Evolutionary conservation across 192 early-diverging fungal species (phyloP).

Genomic region (Tieghemiomyces parasiticus): DNA sequence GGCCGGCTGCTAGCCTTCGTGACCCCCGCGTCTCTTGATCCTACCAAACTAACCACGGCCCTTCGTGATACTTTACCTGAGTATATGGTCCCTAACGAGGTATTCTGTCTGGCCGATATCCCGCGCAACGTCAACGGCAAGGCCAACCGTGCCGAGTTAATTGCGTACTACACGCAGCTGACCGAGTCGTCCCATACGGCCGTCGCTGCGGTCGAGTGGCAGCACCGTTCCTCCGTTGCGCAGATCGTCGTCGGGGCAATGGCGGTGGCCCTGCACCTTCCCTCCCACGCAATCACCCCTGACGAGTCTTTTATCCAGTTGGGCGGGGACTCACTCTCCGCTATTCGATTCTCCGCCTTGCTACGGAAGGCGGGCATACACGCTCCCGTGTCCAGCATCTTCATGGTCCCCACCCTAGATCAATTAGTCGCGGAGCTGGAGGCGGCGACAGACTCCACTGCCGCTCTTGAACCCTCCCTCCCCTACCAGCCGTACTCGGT

Average conservation of each 20-base stretch:
- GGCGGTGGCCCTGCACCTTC: background rate
- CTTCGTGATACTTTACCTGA: background rate
- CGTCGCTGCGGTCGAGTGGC: background rate
- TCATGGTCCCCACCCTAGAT: background rate
- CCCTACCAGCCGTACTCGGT: background rate
- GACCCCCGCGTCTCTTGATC: background rate
- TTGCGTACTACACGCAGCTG: background rate
- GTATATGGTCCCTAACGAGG: conserved; percentile 3
- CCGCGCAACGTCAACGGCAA: background rate
- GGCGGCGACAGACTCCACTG: background rate
- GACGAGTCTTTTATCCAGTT: background rate
- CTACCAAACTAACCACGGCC: background rate
- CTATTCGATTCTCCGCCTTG: background rate
- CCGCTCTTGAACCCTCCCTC: background rate
- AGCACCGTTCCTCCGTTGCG: background rate
- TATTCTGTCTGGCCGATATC: background rate
- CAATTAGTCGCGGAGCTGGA: background rate
- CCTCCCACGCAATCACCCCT: background rate
- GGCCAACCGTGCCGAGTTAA: background rate
- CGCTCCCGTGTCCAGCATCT: background rate
- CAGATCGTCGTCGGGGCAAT: background rate
- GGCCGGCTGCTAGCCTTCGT: conserved; percentile 8
- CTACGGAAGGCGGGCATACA: background rate
- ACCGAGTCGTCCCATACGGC: background rate
- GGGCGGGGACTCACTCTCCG: conserved; percentile 6